Conservation (phyloP, 371 early-diverging fungal genomes). For the Saksenaea oblongispora region DNA sequence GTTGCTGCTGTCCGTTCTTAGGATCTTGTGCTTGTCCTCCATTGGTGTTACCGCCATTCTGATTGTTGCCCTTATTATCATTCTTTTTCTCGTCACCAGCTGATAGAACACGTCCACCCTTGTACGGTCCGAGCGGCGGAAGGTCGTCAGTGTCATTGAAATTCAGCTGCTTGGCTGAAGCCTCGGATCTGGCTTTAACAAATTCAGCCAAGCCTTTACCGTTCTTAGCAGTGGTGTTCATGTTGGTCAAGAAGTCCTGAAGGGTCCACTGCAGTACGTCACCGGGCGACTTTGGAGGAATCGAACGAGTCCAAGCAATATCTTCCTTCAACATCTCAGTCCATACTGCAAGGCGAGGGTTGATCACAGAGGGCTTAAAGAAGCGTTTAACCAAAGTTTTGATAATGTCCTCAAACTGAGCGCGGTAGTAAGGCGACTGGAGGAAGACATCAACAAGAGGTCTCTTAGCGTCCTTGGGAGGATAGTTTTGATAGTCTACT, state of each 20-base stretch:
- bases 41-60: constrained; percentile 3
- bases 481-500: constrained; percentile 33
- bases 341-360: constrained; percentile 49
- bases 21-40: not conserved
- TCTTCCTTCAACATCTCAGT: constrained; percentile 48
- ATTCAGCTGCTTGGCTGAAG: constrained; percentile 31
- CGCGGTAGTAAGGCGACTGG: constrained; percentile 37
- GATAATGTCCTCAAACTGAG: constrained; percentile 43
- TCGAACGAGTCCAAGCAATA: constrained; percentile 41
- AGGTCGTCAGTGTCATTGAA: constrained; percentile 37
- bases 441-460: constrained; percentile 40
- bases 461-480: constrained; percentile 31
- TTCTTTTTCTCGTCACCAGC: constrained; percentile 9
- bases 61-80: not conserved
- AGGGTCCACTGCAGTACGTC: constrained; percentile 33
- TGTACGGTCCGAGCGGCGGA: constrained; percentile 29
- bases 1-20: not conserved
- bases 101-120: constrained; percentile 2
- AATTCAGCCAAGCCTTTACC: constrained; percentile 32
- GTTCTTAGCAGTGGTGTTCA: constrained; percentile 28
- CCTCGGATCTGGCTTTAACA: constrained; percentile 22
- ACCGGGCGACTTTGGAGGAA: constrained; percentile 39
- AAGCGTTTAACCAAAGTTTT: constrained; percentile 46
- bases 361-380: constrained; percentile 49
- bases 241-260: constrained; percentile 45